A percentile compares a stretch with the other conserved stretches of the same genome.
phyloP scores from a whole-genome alignment of 305 asterid genomes.

The Ilex paraguariensis region DNA sequence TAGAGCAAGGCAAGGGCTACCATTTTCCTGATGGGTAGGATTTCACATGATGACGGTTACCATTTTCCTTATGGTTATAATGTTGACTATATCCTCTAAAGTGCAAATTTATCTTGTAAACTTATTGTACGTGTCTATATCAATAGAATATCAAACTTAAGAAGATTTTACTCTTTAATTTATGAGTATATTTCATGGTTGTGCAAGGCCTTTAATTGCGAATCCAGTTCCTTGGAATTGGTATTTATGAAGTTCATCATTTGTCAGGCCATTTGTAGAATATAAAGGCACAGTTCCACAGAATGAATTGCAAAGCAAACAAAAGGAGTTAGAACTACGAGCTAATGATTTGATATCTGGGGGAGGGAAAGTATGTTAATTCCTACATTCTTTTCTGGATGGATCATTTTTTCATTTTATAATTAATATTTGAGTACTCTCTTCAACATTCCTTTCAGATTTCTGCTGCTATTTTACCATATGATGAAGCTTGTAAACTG shows the following conservation, averaged over 20 bases:
- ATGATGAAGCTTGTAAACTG: conserved; percentile 50
- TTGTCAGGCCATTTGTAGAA: conserved; percentile 70
- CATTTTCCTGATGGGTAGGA: conserved; percentile 76
- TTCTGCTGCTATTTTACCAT: conserved; percentile 42
- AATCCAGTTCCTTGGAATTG: not conserved
- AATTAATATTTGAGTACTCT: not conserved
- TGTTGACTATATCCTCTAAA: not conserved
- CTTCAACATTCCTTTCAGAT: conserved; percentile 38
- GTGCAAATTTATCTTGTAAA: no score
- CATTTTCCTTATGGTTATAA: not conserved
- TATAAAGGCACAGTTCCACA: conserved; percentile 60
- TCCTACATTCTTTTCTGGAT: conserved; percentile 2
- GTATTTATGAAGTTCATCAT: conserved; percentile 1
- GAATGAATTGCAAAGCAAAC: conserved; percentile 51
- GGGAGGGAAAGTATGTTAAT: conserved; percentile 63
- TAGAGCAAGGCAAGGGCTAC: conserved; percentile 65
- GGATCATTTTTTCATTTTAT: not conserved
- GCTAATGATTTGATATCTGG: conserved; percentile 51
- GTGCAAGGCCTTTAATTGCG: no score
- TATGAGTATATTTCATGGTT: not conserved
- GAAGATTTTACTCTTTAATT: not conserved
- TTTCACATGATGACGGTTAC: not conserved
- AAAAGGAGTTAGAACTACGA: conserved; percentile 48
- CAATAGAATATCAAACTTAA: not conserved
- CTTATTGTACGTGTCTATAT: no score